phyloP scores from a whole-genome alignment of 2,329 filamentous ascomycete species.

The Penicillium sp. region DNA sequence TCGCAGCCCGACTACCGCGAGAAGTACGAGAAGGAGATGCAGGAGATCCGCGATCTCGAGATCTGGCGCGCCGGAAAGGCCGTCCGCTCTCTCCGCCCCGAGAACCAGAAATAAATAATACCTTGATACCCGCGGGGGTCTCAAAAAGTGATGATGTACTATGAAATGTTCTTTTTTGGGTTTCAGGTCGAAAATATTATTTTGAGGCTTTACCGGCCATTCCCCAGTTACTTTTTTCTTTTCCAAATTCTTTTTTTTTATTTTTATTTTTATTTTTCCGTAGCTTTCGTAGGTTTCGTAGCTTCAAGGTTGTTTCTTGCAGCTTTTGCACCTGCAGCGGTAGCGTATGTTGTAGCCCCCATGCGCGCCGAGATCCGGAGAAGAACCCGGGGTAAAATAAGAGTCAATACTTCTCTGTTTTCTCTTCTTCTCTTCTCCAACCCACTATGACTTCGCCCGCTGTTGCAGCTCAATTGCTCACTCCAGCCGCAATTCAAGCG shows the following conservation, averaged over 20 bases:
- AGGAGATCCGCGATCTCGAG: slow-evolving; percentile 96
- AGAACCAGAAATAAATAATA: slow-evolving; percentile 72
- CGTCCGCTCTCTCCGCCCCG: slow-evolving; percentile 78
- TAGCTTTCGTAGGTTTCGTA: not conserved
- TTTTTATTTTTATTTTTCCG: no score
- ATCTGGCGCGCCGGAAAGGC: slow-evolving; percentile 99
- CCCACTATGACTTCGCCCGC: slow-evolving; percentile 44
- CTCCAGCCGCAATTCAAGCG: slow-evolving; percentile 65
- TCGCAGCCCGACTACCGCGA: slow-evolving; percentile 91
- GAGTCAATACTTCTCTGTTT: not conserved
- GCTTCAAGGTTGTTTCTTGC: not conserved
- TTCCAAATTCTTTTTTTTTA: no score
- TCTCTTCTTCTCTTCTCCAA: not conserved
- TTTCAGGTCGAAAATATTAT: slow-evolving; percentile 14
- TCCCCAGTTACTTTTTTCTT: slow-evolving; percentile 1
- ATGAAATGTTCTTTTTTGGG: slow-evolving; percentile 30
- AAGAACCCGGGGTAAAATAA: slow-evolving; percentile 9
- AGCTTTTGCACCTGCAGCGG: not conserved
- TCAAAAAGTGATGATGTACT: slow-evolving; percentile 38
- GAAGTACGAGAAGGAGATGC: slow-evolving; percentile 96
- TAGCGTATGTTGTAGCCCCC: not conserved
- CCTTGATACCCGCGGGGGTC: slow-evolving; percentile 28
- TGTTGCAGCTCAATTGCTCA: slow-evolving; percentile 51
- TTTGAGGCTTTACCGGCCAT: slow-evolving; percentile 7
- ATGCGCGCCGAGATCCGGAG: not conserved